Conservation (phyloP, 441 rosid genomes). For the Macaranga tanarius region DNA sequence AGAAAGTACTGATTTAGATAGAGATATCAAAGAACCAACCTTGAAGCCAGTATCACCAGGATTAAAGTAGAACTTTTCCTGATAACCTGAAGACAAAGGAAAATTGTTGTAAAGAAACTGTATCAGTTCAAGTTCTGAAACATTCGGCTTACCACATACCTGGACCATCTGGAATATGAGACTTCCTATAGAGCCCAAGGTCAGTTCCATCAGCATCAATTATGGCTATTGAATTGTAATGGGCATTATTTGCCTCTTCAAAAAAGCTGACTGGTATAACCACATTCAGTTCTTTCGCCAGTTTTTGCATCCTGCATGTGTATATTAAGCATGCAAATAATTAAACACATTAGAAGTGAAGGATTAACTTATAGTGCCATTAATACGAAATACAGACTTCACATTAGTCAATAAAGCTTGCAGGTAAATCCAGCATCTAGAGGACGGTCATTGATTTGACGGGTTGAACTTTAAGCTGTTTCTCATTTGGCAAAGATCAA, state of each 20-base stretch:
- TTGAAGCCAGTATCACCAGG: slow-evolving; percentile 88
- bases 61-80: slow-evolving; percentile 95
- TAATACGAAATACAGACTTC: background rate
- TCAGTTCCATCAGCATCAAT: slow-evolving; percentile 93
- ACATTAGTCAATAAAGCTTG: background rate
- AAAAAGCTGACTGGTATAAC: slow-evolving; percentile 94
- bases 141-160: slow-evolving; percentile 40
- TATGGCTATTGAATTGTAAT: slow-evolving; percentile 84
- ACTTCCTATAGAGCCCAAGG: slow-evolving; percentile 87
- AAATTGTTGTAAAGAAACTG: slow-evolving; percentile 10
- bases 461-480: background rate
- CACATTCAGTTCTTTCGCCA: slow-evolving; percentile 79
- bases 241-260: slow-evolving; percentile 92
- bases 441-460: background rate
- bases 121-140: slow-evolving; percentile 23
- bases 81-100: slow-evolving; percentile 55
- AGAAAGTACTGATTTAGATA: background rate
- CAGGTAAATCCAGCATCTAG: background rate
- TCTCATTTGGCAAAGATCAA: no score
- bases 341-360: slow-evolving; percentile 10
- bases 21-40: slow-evolving; percentile 40
- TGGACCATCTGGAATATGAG: slow-evolving; percentile 98
- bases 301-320: slow-evolving; percentile 85
- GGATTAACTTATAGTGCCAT: background rate
- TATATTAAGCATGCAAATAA: slow-evolving; percentile 17